These are phyloP conservation scores for Trypanosoma rangeli DNA, from an alignment of 208 protist species.

Conservation along the genomic window DNA sequence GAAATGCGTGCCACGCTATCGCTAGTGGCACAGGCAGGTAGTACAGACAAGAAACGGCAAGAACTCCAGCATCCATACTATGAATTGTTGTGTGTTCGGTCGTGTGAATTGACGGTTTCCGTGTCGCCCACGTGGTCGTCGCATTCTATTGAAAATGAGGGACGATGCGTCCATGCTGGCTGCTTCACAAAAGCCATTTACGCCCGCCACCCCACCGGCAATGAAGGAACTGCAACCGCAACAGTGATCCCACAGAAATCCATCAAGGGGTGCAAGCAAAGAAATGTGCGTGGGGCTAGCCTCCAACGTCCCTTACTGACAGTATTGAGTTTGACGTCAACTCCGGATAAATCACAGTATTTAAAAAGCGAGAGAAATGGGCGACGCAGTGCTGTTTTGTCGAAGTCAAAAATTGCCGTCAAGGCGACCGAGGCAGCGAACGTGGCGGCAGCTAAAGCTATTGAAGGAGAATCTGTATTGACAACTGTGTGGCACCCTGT, in stretches of 20 bases:
- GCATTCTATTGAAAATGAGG: background rate
- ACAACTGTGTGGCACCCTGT: background rate
- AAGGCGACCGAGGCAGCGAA: background rate
- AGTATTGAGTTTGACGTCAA: background rate
- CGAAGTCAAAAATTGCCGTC: background rate
- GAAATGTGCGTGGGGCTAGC: background rate
- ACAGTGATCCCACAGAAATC: background rate
- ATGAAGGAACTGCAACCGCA: background rate
- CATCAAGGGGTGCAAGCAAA: background rate
- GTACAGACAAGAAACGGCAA: background rate
- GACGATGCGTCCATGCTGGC: background rate
- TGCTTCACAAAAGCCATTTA: constrained; percentile 9
- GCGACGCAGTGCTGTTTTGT: background rate
- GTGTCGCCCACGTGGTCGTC: background rate
- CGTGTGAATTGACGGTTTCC: background rate
- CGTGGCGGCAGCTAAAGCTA: background rate
- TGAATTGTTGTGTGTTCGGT: constrained; percentile 12
- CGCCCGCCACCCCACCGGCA: background rate
- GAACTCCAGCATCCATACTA: background rate
- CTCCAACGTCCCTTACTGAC: background rate
- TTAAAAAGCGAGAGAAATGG: background rate
- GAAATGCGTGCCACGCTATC: background rate
- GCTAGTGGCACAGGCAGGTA: background rate
- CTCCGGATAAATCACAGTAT: background rate
- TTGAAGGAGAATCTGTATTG: background rate